phyloP scores from a whole-genome alignment of 169 alveolate species.

The Cryptosporidium ubiquitum region DNA sequence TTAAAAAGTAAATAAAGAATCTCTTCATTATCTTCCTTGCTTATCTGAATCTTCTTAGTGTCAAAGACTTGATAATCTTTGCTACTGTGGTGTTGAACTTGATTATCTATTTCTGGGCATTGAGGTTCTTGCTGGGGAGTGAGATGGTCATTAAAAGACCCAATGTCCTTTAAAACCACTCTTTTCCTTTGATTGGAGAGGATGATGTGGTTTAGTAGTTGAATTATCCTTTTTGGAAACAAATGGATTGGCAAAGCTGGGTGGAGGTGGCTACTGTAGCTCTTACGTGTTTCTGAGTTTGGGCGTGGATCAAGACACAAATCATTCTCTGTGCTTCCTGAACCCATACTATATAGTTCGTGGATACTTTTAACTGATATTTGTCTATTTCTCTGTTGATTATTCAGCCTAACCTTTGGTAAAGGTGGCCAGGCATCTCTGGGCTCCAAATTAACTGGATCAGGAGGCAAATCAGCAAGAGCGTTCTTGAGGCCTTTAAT shows the following conservation, averaged over 20 bases:
- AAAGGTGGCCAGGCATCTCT: constrained; percentile 63
- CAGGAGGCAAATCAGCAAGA: constrained; percentile 44
- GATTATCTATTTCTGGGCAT: neutral
- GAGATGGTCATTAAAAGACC: neutral
- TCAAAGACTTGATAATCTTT: constrained; percentile 24
- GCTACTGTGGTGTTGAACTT: neutral
- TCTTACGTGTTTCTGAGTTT: neutral
- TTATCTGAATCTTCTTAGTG: constrained; percentile 7
- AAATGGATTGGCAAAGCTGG: constrained; percentile 65
- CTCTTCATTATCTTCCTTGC: constrained; percentile 60
- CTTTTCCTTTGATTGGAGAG: constrained; percentile 29
- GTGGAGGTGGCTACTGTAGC: neutral
- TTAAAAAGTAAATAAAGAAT: constrained; percentile 41
- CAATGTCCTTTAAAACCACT: neutral
- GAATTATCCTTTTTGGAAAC: constrained; percentile 20
- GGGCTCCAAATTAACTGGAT: neutral
- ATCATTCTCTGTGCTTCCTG: neutral
- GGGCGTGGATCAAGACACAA: neutral
- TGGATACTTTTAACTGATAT: neutral
- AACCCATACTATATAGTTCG: neutral
- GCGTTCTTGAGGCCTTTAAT: constrained; percentile 21
- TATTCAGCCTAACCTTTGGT: neutral
- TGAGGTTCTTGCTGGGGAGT: neutral
- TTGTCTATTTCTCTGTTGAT: constrained; percentile 6
- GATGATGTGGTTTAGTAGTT: constrained; percentile 27